A percentile compares a stretch with the other conserved stretches of the same genome.
These are phyloP conservation scores for Nicotiana noctiflora DNA, from an alignment of 257 asterid genomes.

Conservation along the genomic window DNA sequence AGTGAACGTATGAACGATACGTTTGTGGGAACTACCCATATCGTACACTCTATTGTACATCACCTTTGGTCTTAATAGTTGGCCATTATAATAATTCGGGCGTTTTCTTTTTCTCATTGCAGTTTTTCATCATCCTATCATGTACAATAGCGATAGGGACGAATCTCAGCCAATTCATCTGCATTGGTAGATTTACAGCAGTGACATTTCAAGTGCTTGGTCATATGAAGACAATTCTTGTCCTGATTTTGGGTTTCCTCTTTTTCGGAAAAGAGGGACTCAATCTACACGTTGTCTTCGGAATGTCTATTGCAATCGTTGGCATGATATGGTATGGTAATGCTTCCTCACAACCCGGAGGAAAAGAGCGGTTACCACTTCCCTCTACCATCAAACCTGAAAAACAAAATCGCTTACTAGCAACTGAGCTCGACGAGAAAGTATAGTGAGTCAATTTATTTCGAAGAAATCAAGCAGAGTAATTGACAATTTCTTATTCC, in stretches of 20 bases:
- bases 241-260: constrained; percentile 60
- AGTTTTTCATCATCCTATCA: too few relatives aligned
- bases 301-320: constrained; percentile 53
- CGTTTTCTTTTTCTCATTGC: too few relatives aligned
- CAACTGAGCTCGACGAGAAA: constrained; percentile 33
- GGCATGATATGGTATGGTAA: constrained; percentile 79
- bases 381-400: constrained; percentile 23
- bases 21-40: background rate
- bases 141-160: constrained; percentile 70
- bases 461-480: background rate
- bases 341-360: constrained; percentile 62
- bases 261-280: constrained; percentile 72
- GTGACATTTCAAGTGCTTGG: constrained; percentile 82
- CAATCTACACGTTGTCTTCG: constrained; percentile 54
- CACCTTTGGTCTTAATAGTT: background rate
- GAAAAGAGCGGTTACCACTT: constrained; percentile 39
- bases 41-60: background rate
- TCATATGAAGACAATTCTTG: constrained; percentile 76
- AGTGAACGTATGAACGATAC: background rate
- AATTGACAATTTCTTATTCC: background rate
- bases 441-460: constrained; percentile 28
- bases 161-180: constrained; percentile 81
- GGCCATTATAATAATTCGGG: background rate
- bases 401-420: constrained; percentile 33
- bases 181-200: constrained; percentile 88